phyloP scores from a whole-genome alignment of 2,329 filamentous ascomycete genomes.

The Cladosporium sp. region DNA sequence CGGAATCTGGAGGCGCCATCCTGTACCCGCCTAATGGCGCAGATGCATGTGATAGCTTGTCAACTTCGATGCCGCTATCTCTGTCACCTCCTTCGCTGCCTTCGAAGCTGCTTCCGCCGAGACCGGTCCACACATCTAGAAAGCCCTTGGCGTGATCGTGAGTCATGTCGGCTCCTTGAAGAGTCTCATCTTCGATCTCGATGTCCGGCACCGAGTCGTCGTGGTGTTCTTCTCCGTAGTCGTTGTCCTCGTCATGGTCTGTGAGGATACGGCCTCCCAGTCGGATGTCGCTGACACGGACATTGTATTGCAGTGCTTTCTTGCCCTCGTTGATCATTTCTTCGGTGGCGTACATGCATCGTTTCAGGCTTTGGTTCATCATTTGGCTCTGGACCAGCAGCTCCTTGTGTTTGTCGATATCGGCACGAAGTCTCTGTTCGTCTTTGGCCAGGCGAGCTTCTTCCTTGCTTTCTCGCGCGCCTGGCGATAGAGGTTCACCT shows the following conservation, averaged over 20 bases:
- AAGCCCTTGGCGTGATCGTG: slow-evolving; percentile 25
- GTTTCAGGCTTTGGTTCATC: slow-evolving; percentile 89
- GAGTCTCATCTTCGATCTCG: slow-evolving; percentile 23
- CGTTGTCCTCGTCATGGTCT: slow-evolving; percentile 46
- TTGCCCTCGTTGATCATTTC: slow-evolving; percentile 83
- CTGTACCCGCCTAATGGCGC: background rate
- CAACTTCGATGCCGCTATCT: slow-evolving; percentile 31
- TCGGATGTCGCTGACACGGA: slow-evolving; percentile 73
- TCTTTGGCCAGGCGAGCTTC: slow-evolving; percentile 64
- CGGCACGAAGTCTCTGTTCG: slow-evolving; percentile 76
- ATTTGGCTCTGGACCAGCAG: slow-evolving; percentile 86
- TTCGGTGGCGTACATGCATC: slow-evolving; percentile 86
- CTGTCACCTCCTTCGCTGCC: slow-evolving; percentile 26
- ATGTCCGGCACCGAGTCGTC: slow-evolving; percentile 16
- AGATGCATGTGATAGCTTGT: slow-evolving; percentile 16
- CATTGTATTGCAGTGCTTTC: slow-evolving; percentile 79
- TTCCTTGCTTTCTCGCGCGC: slow-evolving; percentile 39
- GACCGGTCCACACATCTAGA: slow-evolving; percentile 23
- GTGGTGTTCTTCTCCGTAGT: slow-evolving; percentile 14
- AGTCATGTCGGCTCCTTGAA: slow-evolving; percentile 11
- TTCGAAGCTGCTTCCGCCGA: slow-evolving; percentile 15
- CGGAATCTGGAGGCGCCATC: background rate
- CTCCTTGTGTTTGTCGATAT: slow-evolving; percentile 84
- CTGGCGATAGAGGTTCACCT: slow-evolving; percentile 24
- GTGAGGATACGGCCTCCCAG: slow-evolving; percentile 75